Evolutionary conservation across 805 yeast genomes (phyloP), one percentile per base, ranked within the genome.

Genomic region (Geotrichum ghanense): DNA sequence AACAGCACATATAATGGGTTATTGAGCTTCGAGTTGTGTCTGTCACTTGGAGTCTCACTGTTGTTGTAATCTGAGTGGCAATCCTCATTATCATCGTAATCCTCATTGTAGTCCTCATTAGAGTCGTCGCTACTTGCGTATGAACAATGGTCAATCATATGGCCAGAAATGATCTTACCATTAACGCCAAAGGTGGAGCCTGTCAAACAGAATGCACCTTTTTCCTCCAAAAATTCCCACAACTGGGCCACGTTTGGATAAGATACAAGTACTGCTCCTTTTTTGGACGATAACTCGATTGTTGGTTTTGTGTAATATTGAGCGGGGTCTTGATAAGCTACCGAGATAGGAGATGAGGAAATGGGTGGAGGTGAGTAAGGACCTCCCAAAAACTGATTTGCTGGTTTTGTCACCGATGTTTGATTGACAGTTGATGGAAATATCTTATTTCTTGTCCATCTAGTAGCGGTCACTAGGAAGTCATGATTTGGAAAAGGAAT

Each of bases 401-500:
- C n/a, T 7, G 27, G 16, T 19, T 23, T 10, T 42, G 46, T 24
- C 12, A 12, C 12, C 12, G 27, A 12, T 7, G 27, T 16, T 31
- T 31, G 12, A n/a, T n/a, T n/a, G 22, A 21, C 14, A 10, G 3
- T 24, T 21, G 23, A 3, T 12, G 51, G 20, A 42, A 54, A 51
- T 43, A 54, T 42, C 6, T 46, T 46, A 22, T 51, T 46, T 27
- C 44, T 46, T 14, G 58, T 54, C 58, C 58, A 54, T 26, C 43
- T 41, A 3, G 56, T 48, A 3, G 57, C 58, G 21, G 53, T 42
- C 3, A 51, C 20, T 31, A 54, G 43, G 24, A 54, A 47, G 21
- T 50, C 51, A 7, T 46, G 50, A 31, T 44, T 42, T 23, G 42
- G 42, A 40, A 49, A 50, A 23, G 48, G 39, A 22, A 51, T 45